Evolutionary conservation across 345 rosid species (phyloP), one percentile per base, ranked within the genome.

Genomic region (Rhizophora mangle): DNA sequence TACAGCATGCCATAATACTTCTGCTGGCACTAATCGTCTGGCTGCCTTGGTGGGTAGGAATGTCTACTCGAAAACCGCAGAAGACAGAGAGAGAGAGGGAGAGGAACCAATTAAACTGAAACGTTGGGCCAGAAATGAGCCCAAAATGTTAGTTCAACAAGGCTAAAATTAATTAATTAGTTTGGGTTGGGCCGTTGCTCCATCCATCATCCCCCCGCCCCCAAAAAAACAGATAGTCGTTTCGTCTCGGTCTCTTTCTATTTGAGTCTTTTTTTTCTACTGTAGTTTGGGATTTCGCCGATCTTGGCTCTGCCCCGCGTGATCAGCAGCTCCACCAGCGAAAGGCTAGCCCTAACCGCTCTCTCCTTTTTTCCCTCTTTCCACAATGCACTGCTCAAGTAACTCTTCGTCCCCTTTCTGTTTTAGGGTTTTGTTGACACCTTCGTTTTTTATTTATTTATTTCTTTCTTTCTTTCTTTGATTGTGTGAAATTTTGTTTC

Each of bases 321-420:
- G 49, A 13, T 11, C 4, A 0, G 47, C 47, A 24, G 60, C 60
- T 56, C 18, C 60, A 15, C 60, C 31, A 8, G 6, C 29, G 16
- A 70, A 82, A 72, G 81, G 76, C 87, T 76, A 78, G 62, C 77
- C 76, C 79, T 24, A 10, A 51, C 53, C 5, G 19, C 27, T 20
- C 20, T 46, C 54, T 60, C 70, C 68, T 37, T 53, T 53, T 53
- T 53, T 58, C 69, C 21, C 31, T 56, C 30, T 24, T 7, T 26
- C 55, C 68, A 68, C 77, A 49, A 91, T 93, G 98, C 88, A 91
- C 81, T 91, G 98, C 71, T 81, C 93, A 71, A 89, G 98, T 89
- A 78, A 76, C 74, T 56, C 54, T 59, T 70, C 60, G 49, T 67
- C 58, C 24, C 64, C 31, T 74, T 66, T 53, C 30, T 51, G 1